Percentiles rank a stretch among this genome's conserved stretches.
phyloP scores from a whole-genome alignment of 768 basidiomycete species.

The Mrakia hoshinonis region DNA sequence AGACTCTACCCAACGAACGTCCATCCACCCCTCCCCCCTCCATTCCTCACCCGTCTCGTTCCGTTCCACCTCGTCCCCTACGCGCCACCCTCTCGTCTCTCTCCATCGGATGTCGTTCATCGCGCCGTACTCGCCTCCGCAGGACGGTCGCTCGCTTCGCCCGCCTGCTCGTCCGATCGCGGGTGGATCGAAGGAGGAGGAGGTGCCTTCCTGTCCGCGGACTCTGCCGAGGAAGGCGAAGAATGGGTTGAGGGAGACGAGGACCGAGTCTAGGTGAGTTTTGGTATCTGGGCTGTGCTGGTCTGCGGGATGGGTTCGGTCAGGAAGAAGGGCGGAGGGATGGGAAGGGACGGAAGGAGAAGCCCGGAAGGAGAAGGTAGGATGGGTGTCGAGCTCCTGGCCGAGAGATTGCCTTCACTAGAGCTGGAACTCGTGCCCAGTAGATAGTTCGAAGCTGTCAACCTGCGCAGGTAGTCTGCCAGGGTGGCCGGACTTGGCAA shows the following conservation, averaged over 20 bases:
- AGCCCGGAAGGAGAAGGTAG: neutral
- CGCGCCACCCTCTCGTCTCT: neutral
- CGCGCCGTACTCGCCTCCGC: conserved; percentile 23
- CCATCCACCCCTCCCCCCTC: neutral
- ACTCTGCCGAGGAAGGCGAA: neutral
- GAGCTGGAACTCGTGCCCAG: too few relatives aligned
- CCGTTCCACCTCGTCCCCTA: neutral
- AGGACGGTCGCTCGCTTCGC: neutral
- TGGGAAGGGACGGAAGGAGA: neutral
- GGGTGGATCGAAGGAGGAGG: neutral
- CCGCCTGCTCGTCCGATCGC: neutral
- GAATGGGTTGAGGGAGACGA: conserved; percentile 15
- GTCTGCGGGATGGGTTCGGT: neutral
- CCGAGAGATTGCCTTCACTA: too few relatives aligned
- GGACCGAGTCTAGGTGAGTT: conserved; percentile 23
- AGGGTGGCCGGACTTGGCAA: too few relatives aligned
- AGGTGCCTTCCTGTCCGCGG: neutral
- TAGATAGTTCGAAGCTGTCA: too few relatives aligned
- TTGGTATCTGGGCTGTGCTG: neutral
- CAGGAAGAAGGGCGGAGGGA: neutral
- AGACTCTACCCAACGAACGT: neutral
- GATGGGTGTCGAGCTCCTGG: neutral
- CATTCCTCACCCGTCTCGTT: neutral
- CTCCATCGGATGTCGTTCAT: conserved; percentile 9
- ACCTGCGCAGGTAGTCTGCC: too few relatives aligned